Conservation (phyloP, 768 basidiomycete genomes). For the Coprinellus micaceus region DNA sequence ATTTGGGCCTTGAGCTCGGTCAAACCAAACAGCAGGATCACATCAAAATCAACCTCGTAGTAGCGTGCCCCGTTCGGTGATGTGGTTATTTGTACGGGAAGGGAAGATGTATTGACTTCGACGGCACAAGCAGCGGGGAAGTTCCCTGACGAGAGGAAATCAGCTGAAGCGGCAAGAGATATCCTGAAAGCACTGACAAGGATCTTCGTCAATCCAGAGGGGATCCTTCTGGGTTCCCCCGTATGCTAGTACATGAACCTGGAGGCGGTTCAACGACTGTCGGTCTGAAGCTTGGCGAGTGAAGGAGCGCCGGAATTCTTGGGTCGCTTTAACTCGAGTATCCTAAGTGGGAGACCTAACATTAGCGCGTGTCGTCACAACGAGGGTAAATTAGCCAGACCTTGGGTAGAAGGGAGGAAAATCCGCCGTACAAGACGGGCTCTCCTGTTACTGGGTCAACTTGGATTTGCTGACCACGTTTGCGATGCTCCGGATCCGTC, state of each 20-base stretch:
- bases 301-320: constrained; percentile 29
- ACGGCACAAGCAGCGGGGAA: not conserved
- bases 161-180: not conserved
- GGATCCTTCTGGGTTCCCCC: not conserved
- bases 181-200: not conserved
- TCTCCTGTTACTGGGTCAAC: constrained; percentile 34
- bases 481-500: constrained; percentile 34
- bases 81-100: not conserved
- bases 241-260: not conserved
- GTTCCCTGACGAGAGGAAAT: not conserved
- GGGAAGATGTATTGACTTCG: not conserved
- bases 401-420: constrained; percentile 40
- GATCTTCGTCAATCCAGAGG: not conserved
- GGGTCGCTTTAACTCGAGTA: constrained; percentile 38
- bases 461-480: constrained; percentile 20
- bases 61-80: not conserved
- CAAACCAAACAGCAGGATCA: constrained; percentile 4
- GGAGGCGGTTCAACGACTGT: not conserved
- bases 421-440: constrained; percentile 34
- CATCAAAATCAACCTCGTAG: not conserved
- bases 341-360: constrained; percentile 32
- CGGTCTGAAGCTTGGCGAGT: not conserved
- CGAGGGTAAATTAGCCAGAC: constrained; percentile 20
- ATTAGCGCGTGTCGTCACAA: too few species aligned
- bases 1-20: constrained; percentile 8